Evolutionary conservation across 208 protist species (phyloP).

Genomic region (Leishmania arabica): DNA sequence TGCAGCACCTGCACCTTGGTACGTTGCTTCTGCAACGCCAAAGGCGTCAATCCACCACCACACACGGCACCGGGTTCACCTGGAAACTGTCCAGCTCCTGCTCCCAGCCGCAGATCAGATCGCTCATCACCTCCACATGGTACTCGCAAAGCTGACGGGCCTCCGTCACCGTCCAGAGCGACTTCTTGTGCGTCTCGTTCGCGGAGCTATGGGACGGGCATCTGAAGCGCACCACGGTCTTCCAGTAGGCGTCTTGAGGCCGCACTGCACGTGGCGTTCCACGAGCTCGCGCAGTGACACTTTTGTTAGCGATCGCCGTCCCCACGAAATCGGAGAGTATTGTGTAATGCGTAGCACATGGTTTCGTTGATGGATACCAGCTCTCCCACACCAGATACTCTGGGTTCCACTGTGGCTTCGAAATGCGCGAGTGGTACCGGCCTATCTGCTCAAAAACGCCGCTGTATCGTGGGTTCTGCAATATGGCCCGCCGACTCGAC

Average conservation of each 20-base stretch:
- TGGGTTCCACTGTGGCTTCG: constrained; percentile 58
- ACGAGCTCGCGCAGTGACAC: neutral
- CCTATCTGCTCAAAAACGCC: constrained; percentile 60
- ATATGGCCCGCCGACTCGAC: constrained; percentile 14
- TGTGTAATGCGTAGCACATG: constrained; percentile 37
- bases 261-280: neutral
- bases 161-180: constrained; percentile 68
- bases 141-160: constrained; percentile 66
- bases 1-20: neutral
- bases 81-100: constrained; percentile 59
- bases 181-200: neutral
- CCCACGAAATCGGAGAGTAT: constrained; percentile 4
- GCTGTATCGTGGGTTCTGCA: constrained; percentile 27
- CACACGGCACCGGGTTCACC: constrained; percentile 82
- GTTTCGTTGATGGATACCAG: constrained; percentile 53
- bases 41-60: constrained; percentile 37
- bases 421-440: constrained; percentile 42
- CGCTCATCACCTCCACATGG: constrained; percentile 56
- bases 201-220: constrained; percentile 27
- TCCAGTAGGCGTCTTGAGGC: constrained; percentile 47
- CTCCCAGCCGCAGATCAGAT: constrained; percentile 79
- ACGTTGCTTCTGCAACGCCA: neutral
- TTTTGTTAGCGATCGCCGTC: neutral
- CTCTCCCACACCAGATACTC: constrained; percentile 69
- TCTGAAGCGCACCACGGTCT: constrained; percentile 68